phyloP scores from a whole-genome alignment of 2,329 filamentous ascomycete genomes.

The Fusarium brachygibbosum region DNA sequence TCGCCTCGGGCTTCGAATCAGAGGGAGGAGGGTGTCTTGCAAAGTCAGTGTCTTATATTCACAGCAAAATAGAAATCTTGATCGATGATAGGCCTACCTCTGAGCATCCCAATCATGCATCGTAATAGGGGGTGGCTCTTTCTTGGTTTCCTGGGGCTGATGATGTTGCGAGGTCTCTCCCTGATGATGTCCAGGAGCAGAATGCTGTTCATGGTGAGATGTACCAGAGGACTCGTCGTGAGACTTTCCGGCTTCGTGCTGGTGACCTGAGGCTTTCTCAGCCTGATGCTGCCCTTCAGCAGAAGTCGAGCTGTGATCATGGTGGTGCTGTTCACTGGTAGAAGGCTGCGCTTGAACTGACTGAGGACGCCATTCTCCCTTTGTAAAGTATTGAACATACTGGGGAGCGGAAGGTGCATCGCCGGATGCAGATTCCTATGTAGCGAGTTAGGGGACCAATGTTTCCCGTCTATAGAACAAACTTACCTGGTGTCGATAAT shows the following conservation, averaged over 20 bases:
- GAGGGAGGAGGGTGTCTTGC: conserved; percentile 71
- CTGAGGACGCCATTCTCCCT: conserved; percentile 62
- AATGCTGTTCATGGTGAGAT: conserved; percentile 37
- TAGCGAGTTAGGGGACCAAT: conserved; percentile 16
- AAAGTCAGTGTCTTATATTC: conserved; percentile 27
- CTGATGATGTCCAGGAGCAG: conserved; percentile 53
- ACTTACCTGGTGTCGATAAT: conserved; percentile 74
- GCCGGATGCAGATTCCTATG: conserved; percentile 38
- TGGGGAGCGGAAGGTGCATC: conserved; percentile 46
- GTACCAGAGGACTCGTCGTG: conserved; percentile 37
- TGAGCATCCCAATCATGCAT: conserved; percentile 67
- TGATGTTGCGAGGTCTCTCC: conserved; percentile 36
- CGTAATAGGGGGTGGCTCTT: conserved; percentile 42
- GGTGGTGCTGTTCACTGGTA: conserved; percentile 41
- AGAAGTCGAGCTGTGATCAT: conserved; percentile 44
- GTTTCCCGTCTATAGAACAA: not conserved
- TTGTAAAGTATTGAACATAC: conserved; percentile 67
- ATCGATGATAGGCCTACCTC: conserved; percentile 56
- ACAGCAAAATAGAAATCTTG: not conserved
- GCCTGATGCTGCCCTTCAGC: conserved; percentile 33
- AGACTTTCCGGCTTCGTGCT: conserved; percentile 35
- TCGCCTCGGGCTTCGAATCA: conserved; percentile 84
- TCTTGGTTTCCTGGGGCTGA: conserved; percentile 41
- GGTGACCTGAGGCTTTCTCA: conserved; percentile 9
- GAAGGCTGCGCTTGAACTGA: conserved; percentile 37